Evolutionary conservation across 1,284 basidiomycete genomes (phyloP), one percentile per base, ranked within the genome.

Genomic region (Ceratorhiza oryzae-sativae): DNA sequence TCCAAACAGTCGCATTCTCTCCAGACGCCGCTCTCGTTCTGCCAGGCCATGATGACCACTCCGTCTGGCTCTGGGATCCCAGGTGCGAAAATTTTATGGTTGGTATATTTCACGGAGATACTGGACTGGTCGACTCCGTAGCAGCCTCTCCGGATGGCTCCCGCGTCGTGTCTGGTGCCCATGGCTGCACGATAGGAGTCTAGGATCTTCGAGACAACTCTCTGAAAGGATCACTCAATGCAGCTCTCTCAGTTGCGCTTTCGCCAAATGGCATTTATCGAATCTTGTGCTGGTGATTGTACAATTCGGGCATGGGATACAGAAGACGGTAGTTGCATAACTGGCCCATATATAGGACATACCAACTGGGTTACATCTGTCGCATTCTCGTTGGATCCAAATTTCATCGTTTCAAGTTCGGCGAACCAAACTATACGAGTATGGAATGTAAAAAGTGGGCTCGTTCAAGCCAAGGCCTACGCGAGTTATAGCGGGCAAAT

Each of bases 101-200:
- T n/a, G 23, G 46, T 8, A 27, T 51, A n/a, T 34, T 70, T 5
- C n/a, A 12, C 4, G 65, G 32, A 12, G 51, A 70, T 41, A 58
- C 18, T 30, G 13, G 36, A 9, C n/a, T 25, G 25, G 41, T 70
- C 27, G 13, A 20, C 1, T 56, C 53, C 23, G 34, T 58, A 30
- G 27, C 30, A 25, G 56, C 42, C 25, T 58, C 51, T 4, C 65
- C 65, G 0, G 65, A 70, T 41, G 41, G 51, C 34, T n/a, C 10
- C 18, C 36, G 30, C 20, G 30, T 61, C 51, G 51, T 27, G 15
- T 73, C 72, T 12, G 72, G 72, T 25, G 70, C 73, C 10, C 8
- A 46, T 12, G 73, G 73, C 39, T 13, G 30, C 9, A 73, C 73
- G 4, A 49, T 74, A 18, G 45, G 72, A 8, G 15, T 74, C 30